Base-by-base conservation (phyloP, 441 rosid genomes). In the Melastoma candidum region DNA sequence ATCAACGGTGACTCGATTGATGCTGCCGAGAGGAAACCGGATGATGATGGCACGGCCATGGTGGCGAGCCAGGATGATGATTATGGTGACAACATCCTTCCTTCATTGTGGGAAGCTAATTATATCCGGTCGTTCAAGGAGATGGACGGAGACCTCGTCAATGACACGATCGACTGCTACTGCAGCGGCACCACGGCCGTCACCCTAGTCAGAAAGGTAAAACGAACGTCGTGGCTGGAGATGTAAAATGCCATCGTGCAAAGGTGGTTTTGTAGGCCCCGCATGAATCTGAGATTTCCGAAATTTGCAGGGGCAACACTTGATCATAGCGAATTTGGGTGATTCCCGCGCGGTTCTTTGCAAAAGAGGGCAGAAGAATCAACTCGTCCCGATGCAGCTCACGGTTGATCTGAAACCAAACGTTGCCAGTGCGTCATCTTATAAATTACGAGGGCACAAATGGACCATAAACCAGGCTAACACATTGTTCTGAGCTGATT, bases 331-430 rank as follows among this genome's bases (percentile, higher is more conserved):
- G 4, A 89, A 93, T 68, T 70, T 89, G 74, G 99, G 97, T 1
- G 97, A 93, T 70, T 93, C 97, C 58, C 79, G 99, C 3, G 99
- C 99, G 0, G 67, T 93, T 67, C 96, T 93, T 53, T 80, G 90
- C 61, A 78, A 84, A 1, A 76, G 84, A 66, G 83, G 71, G 65
- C 56, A 49, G 57, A 66, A 53, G 59, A 80, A 78, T 65, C 80
- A 71, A 50, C 77, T 79, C 6, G 24, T 79, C 60, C 84, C 99
- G 12, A 61, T 86, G 68, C 99, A 89, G 58, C 90, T 93, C 63
- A 89, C 97, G 0, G 77, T 74, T 51, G 99, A 89, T 68, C 68
- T 89, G 74, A 93, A 89, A 60, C 99, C 97, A 0, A 74, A 80
- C 64, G 51, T 89, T 67, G 63, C 77, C 63, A 65, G 96, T 88